Base-by-base conservation (phyloP, 495 filamentous ascomycete species). In the Amniculicola lignicola region DNA sequence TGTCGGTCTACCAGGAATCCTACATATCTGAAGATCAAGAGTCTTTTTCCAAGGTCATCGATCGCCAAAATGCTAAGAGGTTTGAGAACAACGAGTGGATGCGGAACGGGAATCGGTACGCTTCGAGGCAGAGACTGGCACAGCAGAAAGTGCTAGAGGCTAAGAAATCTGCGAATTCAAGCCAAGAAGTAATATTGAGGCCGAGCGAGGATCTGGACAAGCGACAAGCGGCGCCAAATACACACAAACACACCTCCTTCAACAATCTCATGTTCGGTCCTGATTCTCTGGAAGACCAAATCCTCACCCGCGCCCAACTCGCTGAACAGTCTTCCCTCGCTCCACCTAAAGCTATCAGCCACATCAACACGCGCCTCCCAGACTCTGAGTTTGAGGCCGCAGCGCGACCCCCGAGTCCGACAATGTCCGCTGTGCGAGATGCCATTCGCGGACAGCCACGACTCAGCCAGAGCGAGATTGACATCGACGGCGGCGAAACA, bases 11-110 rank as follows among this genome's bases (percentile, higher is more conserved):
- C 63, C 93, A 97, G 61, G 78, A 87, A 4, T 89, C 88, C 63
- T 97, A 95, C 70, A 97, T 91, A 3, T 93, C 87, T 60, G 93
- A 98, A 71, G 93, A 98, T 69, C 96, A 97, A 65, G 92, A 95
- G 63, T 89, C 84, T 43, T 96, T 98, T 75, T 92, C 95, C 71
- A 86, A 85, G 63, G 76, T 97, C 0, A 73, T 98, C 11, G 93
- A 98, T 72, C 89, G 86, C 67, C 89, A 96, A 61, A 98, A 96
- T 65, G 77, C 81, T 22, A 91, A 90, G 68, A 79, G 78, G 33
- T 81, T 85, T 11, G 84, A 88, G 65, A 91, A 88, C 57, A 84
- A 95, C 65, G 83, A 82, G 0, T 98, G 91, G 86, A 75, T 96
- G 42, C 95, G 89, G 84, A 79, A 77, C 27, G 84, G 82, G 22